Evolutionary conservation across 1,284 basidiomycete species (phyloP).

Genomic region (Sporisorium reilianum): DNA sequence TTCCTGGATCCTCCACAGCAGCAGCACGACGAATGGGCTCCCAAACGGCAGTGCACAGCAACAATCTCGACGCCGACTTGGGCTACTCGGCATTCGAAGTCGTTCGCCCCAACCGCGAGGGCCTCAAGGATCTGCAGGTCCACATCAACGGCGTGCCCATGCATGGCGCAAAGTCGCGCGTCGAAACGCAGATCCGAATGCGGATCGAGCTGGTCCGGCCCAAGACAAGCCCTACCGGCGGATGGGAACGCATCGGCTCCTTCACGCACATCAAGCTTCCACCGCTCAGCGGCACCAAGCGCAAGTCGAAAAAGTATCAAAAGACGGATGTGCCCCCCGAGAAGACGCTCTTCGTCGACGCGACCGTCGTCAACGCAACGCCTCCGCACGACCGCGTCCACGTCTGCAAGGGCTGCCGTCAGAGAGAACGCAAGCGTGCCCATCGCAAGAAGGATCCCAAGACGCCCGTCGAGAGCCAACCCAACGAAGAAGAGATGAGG

Average conservation of each 20-base stretch:
- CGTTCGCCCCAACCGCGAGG: slow-evolving; percentile 52
- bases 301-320: slow-evolving; percentile 80
- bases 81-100: slow-evolving; percentile 56
- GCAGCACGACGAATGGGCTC: slow-evolving; percentile 35
- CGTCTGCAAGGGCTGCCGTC: slow-evolving; percentile 77
- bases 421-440: slow-evolving; percentile 73
- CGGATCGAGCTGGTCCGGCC: slow-evolving; percentile 65
- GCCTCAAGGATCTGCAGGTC: slow-evolving; percentile 64
- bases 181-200: slow-evolving; percentile 79
- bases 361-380: slow-evolving; percentile 74
- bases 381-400: slow-evolving; percentile 78
- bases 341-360: slow-evolving; percentile 68
- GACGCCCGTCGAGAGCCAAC: slow-evolving; percentile 38
- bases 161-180: slow-evolving; percentile 88
- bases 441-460: slow-evolving; percentile 62
- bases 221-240: slow-evolving; percentile 20
- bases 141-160: slow-evolving; percentile 85
- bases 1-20: slow-evolving; percentile 18
- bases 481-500: slow-evolving; percentile 62
- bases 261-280: slow-evolving; percentile 68
- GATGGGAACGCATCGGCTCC: slow-evolving; percentile 66
- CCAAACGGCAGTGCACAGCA: slow-evolving; percentile 53
- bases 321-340: slow-evolving; percentile 62
- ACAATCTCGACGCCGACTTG: slow-evolving; percentile 61
- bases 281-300: slow-evolving; percentile 67